Conservation (phyloP, 345 rosid species). For the Triadica sebifera region DNA sequence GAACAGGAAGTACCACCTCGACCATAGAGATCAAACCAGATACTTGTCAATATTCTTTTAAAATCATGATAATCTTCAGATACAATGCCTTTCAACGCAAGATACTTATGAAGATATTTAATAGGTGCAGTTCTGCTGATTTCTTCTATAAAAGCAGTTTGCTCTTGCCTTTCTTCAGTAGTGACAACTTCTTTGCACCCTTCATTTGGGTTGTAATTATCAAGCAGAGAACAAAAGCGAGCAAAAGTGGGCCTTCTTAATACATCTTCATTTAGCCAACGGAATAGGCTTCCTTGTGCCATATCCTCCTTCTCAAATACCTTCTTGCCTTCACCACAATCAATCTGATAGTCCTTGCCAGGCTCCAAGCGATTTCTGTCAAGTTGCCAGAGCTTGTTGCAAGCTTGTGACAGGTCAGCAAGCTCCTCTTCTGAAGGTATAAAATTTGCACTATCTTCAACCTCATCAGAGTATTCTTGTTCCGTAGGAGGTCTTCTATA, state of each 20-base stretch:
- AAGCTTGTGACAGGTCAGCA: constrained; percentile 70
- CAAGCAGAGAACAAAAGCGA: constrained; percentile 85
- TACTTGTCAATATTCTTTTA: constrained; percentile 59
- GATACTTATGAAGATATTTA: constrained; percentile 77
- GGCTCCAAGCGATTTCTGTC: constrained; percentile 75
- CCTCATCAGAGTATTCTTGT: constrained; percentile 68
- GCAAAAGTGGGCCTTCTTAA: constrained; percentile 69
- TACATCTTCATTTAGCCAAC: constrained; percentile 66
- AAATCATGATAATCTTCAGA: constrained; percentile 68
- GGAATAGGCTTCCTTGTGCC: constrained; percentile 72
- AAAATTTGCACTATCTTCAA: constrained; percentile 36
- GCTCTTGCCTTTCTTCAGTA: constrained; percentile 84
- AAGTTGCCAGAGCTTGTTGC: constrained; percentile 87
- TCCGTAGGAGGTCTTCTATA: constrained; percentile 65
- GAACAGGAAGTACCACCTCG: constrained; percentile 80
- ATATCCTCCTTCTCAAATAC: constrained; percentile 63
- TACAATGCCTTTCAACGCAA: constrained; percentile 51
- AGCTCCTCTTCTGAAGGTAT: constrained; percentile 74
- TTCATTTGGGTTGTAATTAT: constrained; percentile 78
- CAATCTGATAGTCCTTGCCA: constrained; percentile 78
- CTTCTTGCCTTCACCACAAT: constrained; percentile 90
- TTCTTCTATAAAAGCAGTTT: constrained; percentile 86
- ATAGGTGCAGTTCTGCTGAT: constrained; percentile 85
- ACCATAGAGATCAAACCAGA: constrained; percentile 83
- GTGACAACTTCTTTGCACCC: constrained; percentile 81